These are phyloP conservation scores for Boletus huronensis DNA, from an alignment of 768 basidiomycete genomes.

Conservation along the genomic window DNA sequence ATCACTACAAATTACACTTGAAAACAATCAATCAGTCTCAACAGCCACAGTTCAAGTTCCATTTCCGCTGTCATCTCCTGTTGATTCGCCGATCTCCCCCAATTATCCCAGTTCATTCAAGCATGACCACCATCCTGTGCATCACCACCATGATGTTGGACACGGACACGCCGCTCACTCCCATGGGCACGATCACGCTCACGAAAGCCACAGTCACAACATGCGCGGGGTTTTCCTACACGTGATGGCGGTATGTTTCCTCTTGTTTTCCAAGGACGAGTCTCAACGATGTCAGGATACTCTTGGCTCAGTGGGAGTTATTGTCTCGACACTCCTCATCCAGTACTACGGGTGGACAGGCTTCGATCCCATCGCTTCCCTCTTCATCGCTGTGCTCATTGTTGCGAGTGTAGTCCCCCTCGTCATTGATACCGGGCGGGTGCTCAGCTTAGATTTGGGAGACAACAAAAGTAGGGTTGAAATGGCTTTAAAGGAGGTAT, in stretches of 20 bases:
- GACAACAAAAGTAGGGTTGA: constrained; percentile 53
- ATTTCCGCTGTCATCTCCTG: constrained; percentile 27
- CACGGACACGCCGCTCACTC: constrained; percentile 48
- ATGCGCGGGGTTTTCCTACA: constrained; percentile 99
- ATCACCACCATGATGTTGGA: constrained; percentile 16
- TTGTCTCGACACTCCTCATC: constrained; percentile 93
- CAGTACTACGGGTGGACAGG: constrained; percentile 98
- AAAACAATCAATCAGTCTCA: constrained; percentile 19
- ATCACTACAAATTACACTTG: constrained; percentile 38
- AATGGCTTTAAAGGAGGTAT: constrained; percentile 60
- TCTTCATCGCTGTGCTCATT: constrained; percentile 94
- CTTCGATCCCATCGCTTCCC: constrained; percentile 95
- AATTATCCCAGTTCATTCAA: constrained; percentile 52
- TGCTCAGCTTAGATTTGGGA: constrained; percentile 85
- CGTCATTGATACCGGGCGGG: constrained; percentile 87
- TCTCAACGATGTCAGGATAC: constrained; percentile 61
- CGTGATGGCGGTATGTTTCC: constrained; percentile 78
- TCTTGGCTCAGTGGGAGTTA: constrained; percentile 95
- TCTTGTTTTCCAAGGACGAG: background rate
- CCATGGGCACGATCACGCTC: constrained; percentile 51
- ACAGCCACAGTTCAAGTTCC: constrained; percentile 19
- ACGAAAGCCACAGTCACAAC: constrained; percentile 92
- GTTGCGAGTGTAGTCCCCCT: constrained; percentile 94
- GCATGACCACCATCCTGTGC: constrained; percentile 42
- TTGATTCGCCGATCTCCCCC: constrained; percentile 60